These are phyloP conservation scores for Lasiodiplodia theobromae DNA, from an alignment of 2,329 filamentous ascomycete genomes.

Conservation along the genomic window DNA sequence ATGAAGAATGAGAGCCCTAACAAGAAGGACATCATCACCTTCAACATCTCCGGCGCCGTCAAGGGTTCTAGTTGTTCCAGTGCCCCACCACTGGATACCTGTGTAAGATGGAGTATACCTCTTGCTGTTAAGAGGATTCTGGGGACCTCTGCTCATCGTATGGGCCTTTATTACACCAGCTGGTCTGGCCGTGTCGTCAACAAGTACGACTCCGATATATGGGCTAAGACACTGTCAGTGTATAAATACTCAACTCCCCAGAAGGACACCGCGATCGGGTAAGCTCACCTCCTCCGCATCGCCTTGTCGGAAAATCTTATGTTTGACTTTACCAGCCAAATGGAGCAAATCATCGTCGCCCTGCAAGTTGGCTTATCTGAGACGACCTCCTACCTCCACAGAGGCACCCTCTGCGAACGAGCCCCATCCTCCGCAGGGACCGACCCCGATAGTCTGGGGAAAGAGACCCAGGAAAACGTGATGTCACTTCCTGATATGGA, in stretches of 20 bases:
- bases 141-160: background rate
- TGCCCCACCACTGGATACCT: too few species aligned
- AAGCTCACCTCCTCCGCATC: too few species aligned
- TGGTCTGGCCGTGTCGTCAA: background rate
- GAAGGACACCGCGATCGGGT: too few species aligned
- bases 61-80: constrained; percentile 63
- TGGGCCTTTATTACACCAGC: background rate
- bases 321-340: too few species aligned
- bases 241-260: too few species aligned
- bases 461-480: background rate
- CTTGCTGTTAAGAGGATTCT: too few species aligned
- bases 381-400: background rate
- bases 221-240: too few species aligned
- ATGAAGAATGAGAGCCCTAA: constrained; percentile 51
- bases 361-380: background rate
- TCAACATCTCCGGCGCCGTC: constrained; percentile 91
- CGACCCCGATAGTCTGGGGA: too few species aligned
- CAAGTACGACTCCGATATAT: background rate
- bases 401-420: background rate
- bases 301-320: too few species aligned
- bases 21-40: constrained; percentile 75
- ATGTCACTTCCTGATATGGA: background rate
- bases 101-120: too few species aligned
- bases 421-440: background rate
- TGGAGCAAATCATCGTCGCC: background rate